A percentile compares a stretch with the other conserved stretches of the same genome.
Conservation (phyloP, 2,329 filamentous ascomycete genomes). For the Ploettnerulaceae sp. region DNA sequence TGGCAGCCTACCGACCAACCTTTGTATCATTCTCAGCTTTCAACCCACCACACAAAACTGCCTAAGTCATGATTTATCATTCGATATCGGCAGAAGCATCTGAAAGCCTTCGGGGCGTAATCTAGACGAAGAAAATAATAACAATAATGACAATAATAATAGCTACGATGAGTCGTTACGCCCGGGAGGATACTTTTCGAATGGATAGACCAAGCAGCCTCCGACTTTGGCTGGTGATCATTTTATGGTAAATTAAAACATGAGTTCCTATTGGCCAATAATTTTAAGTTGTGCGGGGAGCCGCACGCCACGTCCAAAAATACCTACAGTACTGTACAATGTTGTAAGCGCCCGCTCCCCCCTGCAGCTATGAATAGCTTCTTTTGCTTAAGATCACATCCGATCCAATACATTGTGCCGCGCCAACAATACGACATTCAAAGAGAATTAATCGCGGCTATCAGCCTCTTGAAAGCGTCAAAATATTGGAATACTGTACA, state of each 20-base stretch:
- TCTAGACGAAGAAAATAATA: no score
- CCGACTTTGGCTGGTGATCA: slow-evolving; percentile 2
- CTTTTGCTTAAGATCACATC: not conserved
- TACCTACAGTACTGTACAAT: no score
- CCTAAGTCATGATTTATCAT: no score
- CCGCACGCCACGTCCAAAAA: slow-evolving; percentile 8
- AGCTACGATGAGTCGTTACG: not conserved
- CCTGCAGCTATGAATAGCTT: slow-evolving; percentile 6
- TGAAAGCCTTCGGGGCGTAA: slow-evolving; percentile 5
- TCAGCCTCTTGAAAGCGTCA: slow-evolving; percentile 10
- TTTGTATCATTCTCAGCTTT: not conserved
- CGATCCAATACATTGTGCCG: slow-evolving; percentile 1
- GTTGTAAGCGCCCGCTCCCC: slow-evolving; percentile 2
- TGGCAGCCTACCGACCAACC: no score
- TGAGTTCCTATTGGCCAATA: not conserved
- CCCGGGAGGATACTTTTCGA: not conserved
- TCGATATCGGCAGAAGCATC: no score
- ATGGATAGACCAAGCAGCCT: not conserved
- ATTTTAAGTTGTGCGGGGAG: slow-evolving; percentile 1
- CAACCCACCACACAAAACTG: not conserved
- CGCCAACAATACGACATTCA: slow-evolving; percentile 3
- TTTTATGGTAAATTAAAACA: slow-evolving; percentile 1
- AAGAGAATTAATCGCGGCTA: slow-evolving; percentile 12
- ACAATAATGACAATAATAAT: no score
- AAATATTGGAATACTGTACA: slow-evolving; percentile 4